Evolutionary conservation across 768 basidiomycete species (phyloP).

Genomic region (Suillus clintonianus): DNA sequence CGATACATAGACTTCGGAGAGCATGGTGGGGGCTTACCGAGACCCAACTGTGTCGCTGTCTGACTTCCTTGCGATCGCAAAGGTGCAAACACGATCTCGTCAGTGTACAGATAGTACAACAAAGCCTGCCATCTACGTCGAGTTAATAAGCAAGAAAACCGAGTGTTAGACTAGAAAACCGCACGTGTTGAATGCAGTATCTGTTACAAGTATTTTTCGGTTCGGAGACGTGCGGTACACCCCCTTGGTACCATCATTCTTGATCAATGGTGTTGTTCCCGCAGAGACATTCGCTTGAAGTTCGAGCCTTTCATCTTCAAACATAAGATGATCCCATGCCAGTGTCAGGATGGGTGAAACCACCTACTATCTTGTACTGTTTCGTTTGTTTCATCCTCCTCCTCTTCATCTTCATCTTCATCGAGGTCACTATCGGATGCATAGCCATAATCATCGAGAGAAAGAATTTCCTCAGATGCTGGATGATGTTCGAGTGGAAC

Average conservation of each 20-base stretch:
- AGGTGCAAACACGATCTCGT: slow-evolving; percentile 28
- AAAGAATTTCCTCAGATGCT: neutral
- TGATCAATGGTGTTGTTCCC: neutral
- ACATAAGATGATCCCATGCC: neutral
- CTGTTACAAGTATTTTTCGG: slow-evolving; percentile 8
- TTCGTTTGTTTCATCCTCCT: neutral
- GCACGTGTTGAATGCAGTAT: slow-evolving; percentile 12
- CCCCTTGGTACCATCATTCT: neutral
- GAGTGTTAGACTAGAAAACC: neutral
- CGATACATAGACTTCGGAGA: slow-evolving; percentile 43
- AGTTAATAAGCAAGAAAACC: neutral
- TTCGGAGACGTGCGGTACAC: neutral
- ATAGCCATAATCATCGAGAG: slow-evolving; percentile 18
- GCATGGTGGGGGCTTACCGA: slow-evolving; percentile 11
- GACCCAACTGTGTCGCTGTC: neutral
- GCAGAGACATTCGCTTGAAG: neutral
- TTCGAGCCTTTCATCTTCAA: neutral
- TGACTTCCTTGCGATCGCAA: slow-evolving; percentile 17
- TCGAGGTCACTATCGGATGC: slow-evolving; percentile 27
- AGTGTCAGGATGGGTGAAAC: neutral
- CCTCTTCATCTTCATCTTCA: slow-evolving; percentile 22
- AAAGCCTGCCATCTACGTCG: slow-evolving; percentile 32
- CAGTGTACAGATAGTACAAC: slow-evolving; percentile 36
- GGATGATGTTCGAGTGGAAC: neutral
- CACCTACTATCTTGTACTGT: neutral